Percentiles rank a stretch among this genome's conserved stretches.
Conservation (phyloP, 352 stramenopile genomes). For the Phytophthora vignae region DNA sequence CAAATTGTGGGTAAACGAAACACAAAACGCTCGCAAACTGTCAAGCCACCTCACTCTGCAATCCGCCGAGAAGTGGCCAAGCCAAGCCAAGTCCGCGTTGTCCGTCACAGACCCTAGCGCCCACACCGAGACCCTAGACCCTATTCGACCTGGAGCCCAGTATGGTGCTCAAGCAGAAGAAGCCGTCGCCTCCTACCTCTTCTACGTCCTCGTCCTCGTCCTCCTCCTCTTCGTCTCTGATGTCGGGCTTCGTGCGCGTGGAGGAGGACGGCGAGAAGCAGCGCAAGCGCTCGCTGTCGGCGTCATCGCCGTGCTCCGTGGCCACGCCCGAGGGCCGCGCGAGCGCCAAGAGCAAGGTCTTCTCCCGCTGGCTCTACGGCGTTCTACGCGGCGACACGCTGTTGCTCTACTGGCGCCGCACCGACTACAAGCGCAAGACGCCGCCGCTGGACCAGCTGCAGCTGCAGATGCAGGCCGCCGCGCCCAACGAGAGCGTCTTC, state of each 20-base stretch:
- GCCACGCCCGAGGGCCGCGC: constrained; percentile 37
- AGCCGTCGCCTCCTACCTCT: neutral
- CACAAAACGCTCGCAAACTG: constrained; percentile 2
- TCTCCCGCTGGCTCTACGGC: constrained; percentile 67
- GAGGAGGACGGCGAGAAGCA: constrained; percentile 57
- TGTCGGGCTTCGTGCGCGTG: constrained; percentile 65
- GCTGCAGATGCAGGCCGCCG: constrained; percentile 50
- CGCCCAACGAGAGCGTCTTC: constrained; percentile 62
- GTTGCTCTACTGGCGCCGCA: constrained; percentile 61
- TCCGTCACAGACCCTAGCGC: neutral
- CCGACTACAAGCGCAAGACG: constrained; percentile 65
- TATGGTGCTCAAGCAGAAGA: constrained; percentile 26
- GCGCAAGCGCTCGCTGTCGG: constrained; percentile 33
- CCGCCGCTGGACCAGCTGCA: constrained; percentile 50
- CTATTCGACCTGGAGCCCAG: neutral
- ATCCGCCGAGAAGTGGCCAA: constrained; percentile 8
- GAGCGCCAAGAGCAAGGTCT: constrained; percentile 46
- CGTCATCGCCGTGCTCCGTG: constrained; percentile 33
- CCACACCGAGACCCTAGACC: constrained; percentile 7
- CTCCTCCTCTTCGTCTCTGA: constrained; percentile 4
- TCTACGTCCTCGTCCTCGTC: neutral
- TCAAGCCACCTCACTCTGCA: constrained; percentile 20
- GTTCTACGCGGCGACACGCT: constrained; percentile 53
- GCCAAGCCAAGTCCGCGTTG: neutral
- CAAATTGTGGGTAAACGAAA: constrained; percentile 13